Evolutionary conservation across 352 stramenopile genomes (phyloP).

Genomic region (Globisporangium splendens): DNA sequence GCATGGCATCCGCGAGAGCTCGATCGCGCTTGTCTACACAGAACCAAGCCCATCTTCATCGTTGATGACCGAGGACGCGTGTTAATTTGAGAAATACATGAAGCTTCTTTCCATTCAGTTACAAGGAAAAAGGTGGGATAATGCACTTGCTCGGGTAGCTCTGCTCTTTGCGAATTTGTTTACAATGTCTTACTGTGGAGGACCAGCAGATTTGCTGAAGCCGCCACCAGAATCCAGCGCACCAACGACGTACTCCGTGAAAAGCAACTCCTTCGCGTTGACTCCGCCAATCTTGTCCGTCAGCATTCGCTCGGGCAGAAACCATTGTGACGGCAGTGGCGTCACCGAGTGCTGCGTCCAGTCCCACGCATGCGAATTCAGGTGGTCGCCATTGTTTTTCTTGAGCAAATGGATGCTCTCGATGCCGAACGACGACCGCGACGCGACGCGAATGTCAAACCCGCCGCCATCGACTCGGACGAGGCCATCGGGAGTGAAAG

Average conservation of each 20-base stretch:
- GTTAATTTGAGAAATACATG: slow-evolving; percentile 1
- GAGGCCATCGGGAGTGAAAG: slow-evolving; percentile 26
- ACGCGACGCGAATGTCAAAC: slow-evolving; percentile 44
- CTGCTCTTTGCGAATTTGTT: no score
- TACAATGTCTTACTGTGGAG: slow-evolving; percentile 7
- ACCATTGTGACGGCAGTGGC: slow-evolving; percentile 25
- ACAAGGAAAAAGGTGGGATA: neutral
- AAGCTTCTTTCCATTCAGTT: neutral
- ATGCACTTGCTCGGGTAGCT: no score
- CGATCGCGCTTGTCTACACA: slow-evolving; percentile 55
- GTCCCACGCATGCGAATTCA: slow-evolving; percentile 44
- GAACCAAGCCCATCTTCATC: slow-evolving; percentile 20
- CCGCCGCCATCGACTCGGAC: slow-evolving; percentile 24
- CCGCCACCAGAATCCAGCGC: slow-evolving; percentile 45
- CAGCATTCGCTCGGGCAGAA: slow-evolving; percentile 40
- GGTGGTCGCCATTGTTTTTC: slow-evolving; percentile 42
- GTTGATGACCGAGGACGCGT: neutral
- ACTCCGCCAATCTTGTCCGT: slow-evolving; percentile 23
- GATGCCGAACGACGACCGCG: slow-evolving; percentile 35
- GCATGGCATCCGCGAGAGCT: slow-evolving; percentile 62
- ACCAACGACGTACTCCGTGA: slow-evolving; percentile 42
- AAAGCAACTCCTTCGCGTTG: slow-evolving; percentile 22
- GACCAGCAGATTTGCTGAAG: slow-evolving; percentile 29
- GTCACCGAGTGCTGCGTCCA: slow-evolving; percentile 25
- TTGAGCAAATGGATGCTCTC: slow-evolving; percentile 45